Base-by-base conservation (phyloP, 2,329 filamentous ascomycete species). In the Claviceps maximensis region DNA sequence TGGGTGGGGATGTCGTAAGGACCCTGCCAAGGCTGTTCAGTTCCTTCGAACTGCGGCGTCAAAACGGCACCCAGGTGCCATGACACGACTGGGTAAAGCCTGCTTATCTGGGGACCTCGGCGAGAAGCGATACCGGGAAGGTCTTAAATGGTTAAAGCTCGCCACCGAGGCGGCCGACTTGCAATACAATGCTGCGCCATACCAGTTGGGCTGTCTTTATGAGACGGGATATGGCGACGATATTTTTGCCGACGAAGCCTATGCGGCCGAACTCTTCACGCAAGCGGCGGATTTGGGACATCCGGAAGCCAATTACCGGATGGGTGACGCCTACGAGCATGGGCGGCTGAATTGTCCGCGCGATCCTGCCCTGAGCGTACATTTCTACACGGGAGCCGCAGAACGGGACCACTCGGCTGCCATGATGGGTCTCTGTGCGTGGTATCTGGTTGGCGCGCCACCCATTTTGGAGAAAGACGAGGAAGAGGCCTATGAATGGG, bases 361-460 rank as follows among this genome's bases (percentile, higher is more conserved):
- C 51, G 93, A 98, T 66, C 89, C 93, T 2, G 89, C 90, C 1
- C 74, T 98, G 51, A 96, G 89, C 58, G 89, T 98, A 10, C 93
- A 98, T 67, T 98, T 96, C 65, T 98, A 98, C 71, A 98, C 91
- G 1, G 85, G 84, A 27, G 91, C 93, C 13, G 93, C 93, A 2
- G 87, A 95, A 63, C 77, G 79, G 47, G 89, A 88, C 1, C 86
- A 96, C 63, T 77, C 89, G 0, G 79, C 83, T 48, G 91, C 89
- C 48, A 97, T 97, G 89, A 95, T 98, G 90, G 91, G 91, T 4
- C 75, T 98, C 9, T 98, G 93, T 69, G 93, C 93, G 12, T 98
- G 93, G 93, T 98, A 97, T 68, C 86, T 97, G 77, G 86, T 97
- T 42, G 93, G 93, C 12, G 93, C 93, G 1, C 86, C 90, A 59